phyloP scores from a whole-genome alignment of 2,329 filamentous ascomycete species.

The Lasiodiplodia theobromae region DNA sequence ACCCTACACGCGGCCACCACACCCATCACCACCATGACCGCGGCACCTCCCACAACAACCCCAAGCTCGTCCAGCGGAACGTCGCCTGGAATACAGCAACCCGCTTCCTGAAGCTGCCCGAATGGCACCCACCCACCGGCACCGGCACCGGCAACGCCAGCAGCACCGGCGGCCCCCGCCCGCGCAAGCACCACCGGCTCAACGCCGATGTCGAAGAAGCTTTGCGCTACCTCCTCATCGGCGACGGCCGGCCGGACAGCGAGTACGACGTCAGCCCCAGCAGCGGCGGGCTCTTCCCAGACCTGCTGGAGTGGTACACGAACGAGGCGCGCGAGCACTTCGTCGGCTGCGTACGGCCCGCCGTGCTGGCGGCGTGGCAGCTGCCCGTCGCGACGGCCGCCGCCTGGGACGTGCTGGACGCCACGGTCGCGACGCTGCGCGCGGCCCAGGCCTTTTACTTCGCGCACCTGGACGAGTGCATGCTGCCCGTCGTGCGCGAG shows the following conservation, averaged over 20 bases:
- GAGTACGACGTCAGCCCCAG: conserved; percentile 29
- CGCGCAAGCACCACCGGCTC: conserved; percentile 34
- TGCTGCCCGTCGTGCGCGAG: conserved; percentile 42
- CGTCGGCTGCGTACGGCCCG: conserved; percentile 42
- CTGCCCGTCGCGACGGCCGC: conserved; percentile 35
- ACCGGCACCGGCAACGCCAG: conserved; percentile 30
- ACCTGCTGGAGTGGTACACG: conserved; percentile 56
- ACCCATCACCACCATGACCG: conserved; percentile 33
- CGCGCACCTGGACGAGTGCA: conserved; percentile 43
- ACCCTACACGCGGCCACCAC: conserved; percentile 40
- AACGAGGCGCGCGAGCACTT: conserved; percentile 54
- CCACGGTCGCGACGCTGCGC: conserved; percentile 47
- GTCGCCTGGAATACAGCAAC: conserved; percentile 57
- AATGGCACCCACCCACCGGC: conserved; percentile 34
- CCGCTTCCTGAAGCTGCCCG: conserved; percentile 47
- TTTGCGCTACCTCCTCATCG: conserved; percentile 44
- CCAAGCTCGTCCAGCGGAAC: conserved; percentile 41
- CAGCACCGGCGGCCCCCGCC: conserved; percentile 32
- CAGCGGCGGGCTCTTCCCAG: neutral
- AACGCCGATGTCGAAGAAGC: conserved; percentile 45
- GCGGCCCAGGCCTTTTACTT: conserved; percentile 48
- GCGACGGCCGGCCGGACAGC: conserved; percentile 37
- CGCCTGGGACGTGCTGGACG: conserved; percentile 43
- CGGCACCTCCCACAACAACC: neutral
- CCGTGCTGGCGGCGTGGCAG: conserved; percentile 41